Evolutionary conservation across 371 early-diverging fungal genomes (phyloP).

Genomic region (Batrachochytrium dendrobatidis): DNA sequence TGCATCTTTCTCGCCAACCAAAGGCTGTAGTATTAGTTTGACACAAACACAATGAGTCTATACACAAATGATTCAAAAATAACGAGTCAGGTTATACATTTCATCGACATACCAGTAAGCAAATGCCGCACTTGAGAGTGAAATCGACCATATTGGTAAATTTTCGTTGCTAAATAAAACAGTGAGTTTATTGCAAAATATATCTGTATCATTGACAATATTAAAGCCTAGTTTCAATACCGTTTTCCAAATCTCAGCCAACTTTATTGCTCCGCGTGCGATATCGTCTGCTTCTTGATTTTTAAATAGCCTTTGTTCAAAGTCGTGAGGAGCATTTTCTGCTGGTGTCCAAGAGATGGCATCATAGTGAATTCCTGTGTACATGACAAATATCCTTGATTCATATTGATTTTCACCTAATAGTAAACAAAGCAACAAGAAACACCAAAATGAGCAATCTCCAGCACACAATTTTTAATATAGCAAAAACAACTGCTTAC

Average conservation of each 20-base stretch:
- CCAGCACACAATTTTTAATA: background rate
- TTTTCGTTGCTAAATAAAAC: constrained; percentile 21
- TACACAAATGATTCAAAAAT: background rate
- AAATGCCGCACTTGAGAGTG: constrained; percentile 41
- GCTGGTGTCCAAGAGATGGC: constrained; percentile 41
- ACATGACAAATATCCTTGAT: constrained; percentile 34
- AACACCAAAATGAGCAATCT: background rate
- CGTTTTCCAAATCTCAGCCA: constrained; percentile 38
- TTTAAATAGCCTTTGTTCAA: constrained; percentile 48
- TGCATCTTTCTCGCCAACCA: constrained; percentile 35
- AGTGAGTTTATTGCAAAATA: background rate
- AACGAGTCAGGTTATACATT: background rate
- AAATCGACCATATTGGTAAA: constrained; percentile 48
- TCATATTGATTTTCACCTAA: constrained; percentile 26
- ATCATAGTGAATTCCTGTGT: constrained; percentile 60
- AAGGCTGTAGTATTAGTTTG: constrained; percentile 5
- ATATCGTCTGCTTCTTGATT: constrained; percentile 17
- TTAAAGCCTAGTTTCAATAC: background rate
- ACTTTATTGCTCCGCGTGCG: constrained; percentile 21
- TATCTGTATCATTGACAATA: background rate
- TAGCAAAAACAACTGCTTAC: constrained; percentile 15
- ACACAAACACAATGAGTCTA: background rate
- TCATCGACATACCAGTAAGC: constrained; percentile 21
- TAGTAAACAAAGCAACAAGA: constrained; percentile 5
- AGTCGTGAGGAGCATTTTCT: constrained; percentile 25